Evolutionary conservation across 1,284 basidiomycete species (phyloP), one percentile per base, ranked within the genome.

Genomic region (Malassezia vespertilionis): DNA sequence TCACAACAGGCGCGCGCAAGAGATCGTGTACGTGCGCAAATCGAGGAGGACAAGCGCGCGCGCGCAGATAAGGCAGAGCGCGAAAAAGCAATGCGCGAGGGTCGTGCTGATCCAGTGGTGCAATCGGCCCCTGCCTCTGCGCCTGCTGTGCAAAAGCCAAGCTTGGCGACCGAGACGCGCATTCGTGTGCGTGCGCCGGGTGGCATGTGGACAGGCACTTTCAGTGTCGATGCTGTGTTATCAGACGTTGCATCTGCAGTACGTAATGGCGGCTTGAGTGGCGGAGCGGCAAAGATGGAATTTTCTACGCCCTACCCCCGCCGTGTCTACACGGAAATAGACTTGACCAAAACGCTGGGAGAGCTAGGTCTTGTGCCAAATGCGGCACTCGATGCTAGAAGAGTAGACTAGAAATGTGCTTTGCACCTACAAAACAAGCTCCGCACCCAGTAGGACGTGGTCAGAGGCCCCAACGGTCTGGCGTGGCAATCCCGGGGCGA

Each of bases 401-500:
- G 6, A 4, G 33, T 21, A 6, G 6, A 4, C 15, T 33, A 33
- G 33, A 20, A 21, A 9, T 33, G 33, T 21, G 22, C 18, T 5
- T 9, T 11, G n/a, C n/a, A n/a, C 20, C 30, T 20, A 34, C n/a
- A 40, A 17, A 7, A 50, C 37, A 5, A 50, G n/a, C 6, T 70
- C 63, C 8, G 64, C 69, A 33, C 78, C 80, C 9, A 93, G 76
- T 1, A 83, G 82, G 50, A 88, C 75, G 66, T 95, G 89, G 71
- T 95, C 89, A 60, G 84, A 87, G 9, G 84, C 84, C 57, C 82
- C 84, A 21, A 89, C 76, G 14, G 79, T 80, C 56, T 78, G 79
- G 60, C 79, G 76, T n/a, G 89, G 89, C 33, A 95, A 72, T 7
- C 88, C 89, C 8, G 77, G 76, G 6, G 76, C 76, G 8, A 93